Conservation (phyloP, 257 asterid genomes). For the Orobanche coerulescens region DNA sequence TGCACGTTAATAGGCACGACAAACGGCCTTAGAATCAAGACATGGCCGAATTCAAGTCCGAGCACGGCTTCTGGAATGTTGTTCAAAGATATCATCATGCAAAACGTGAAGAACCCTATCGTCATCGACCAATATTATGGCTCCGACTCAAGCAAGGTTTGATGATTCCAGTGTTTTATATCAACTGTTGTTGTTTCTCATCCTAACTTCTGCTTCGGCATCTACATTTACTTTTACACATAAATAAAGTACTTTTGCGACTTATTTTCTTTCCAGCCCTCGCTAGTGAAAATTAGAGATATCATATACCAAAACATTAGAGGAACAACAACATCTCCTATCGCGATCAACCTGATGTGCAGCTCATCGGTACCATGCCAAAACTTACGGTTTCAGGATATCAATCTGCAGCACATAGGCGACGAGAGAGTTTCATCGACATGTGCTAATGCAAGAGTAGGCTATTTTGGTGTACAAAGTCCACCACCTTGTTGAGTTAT, state of each 20-base stretch:
- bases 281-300: slow-evolving; percentile 47
- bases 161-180: no score
- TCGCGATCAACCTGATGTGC: slow-evolving; percentile 37
- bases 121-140: slow-evolving; percentile 51
- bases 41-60: slow-evolving; percentile 38
- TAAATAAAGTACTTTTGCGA: no score
- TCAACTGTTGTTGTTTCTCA: no score
- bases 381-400: slow-evolving; percentile 34
- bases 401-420: slow-evolving; percentile 32
- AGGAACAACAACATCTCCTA: slow-evolving; percentile 40
- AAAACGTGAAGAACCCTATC: slow-evolving; percentile 49
- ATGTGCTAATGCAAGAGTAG: slow-evolving; percentile 40
- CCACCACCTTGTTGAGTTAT: slow-evolving; percentile 39
- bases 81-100: slow-evolving; percentile 42
- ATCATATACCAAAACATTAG: slow-evolving; percentile 45
- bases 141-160: slow-evolving; percentile 31
- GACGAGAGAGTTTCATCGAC: slow-evolving; percentile 16
- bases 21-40: slow-evolving; percentile 60
- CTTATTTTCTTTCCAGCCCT: slow-evolving; percentile 36
- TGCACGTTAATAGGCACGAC: slow-evolving; percentile 47
- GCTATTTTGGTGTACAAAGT: slow-evolving; percentile 31
- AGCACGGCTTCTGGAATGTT: slow-evolving; percentile 44
- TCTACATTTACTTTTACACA: no score
- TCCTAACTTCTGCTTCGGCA: no score
- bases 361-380: slow-evolving; percentile 44